phyloP scores from a whole-genome alignment of 2,329 filamentous ascomycete genomes.

The Colletotrichum chrysophilum region DNA sequence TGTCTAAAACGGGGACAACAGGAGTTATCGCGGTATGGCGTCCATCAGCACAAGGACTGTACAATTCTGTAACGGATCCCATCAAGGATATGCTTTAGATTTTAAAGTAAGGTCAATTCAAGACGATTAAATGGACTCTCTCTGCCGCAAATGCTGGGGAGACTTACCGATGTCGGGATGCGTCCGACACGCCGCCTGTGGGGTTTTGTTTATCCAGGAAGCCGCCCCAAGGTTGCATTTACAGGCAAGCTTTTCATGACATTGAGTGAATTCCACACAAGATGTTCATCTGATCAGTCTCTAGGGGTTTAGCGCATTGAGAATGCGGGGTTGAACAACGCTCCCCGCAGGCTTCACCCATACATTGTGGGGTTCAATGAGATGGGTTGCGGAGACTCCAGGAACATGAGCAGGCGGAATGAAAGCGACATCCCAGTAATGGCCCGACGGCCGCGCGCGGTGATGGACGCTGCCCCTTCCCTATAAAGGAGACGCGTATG shows the following conservation, averaged over 20 bases:
- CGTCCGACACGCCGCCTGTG: background rate
- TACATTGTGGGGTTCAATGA: background rate
- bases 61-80: background rate
- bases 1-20: background rate
- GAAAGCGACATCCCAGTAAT: background rate
- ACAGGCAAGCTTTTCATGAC: background rate
- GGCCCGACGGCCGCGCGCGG: background rate
- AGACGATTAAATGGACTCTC: background rate
- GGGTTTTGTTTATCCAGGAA: background rate
- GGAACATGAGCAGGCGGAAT: background rate
- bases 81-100: background rate
- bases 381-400: background rate
- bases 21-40: constrained; percentile 2
- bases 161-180: background rate
- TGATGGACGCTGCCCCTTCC: background rate
- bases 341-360: background rate
- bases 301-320: background rate
- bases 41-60: constrained; percentile 2
- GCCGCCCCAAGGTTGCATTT: background rate
- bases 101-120: background rate
- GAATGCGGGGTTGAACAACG: background rate
- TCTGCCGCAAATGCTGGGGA: background rate
- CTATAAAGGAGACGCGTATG: background rate
- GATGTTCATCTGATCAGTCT: constrained; percentile 2
- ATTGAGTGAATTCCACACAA: background rate